Base-by-base conservation (phyloP, 83 land plant species). In the Diphasiastrum complanatum region DNA sequence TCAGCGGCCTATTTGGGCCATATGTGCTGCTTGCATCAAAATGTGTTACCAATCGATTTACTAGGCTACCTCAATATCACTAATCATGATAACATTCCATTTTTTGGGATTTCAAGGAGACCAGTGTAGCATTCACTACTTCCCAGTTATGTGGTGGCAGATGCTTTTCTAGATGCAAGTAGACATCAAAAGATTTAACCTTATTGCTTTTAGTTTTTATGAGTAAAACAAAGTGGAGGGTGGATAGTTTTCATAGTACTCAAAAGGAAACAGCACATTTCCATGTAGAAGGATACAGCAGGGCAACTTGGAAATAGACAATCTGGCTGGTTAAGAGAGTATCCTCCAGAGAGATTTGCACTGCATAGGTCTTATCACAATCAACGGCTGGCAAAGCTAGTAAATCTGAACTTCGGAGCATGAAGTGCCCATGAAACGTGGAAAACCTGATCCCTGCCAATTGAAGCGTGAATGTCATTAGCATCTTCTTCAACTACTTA, bases 311-410 rank as follows among this genome's bases (percentile, higher is more conserved):
- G 29, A 54, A 54, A 25, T 54, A 54, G 6, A 28, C 58, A 22
- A n/a, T 6, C n/a, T 54, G 36, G n/a, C 25, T 23, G 6, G 33
- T 22, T 5, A 54, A 25, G 33, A 54, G n/a, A 5, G 58, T 54
- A 6, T 54, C 58, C n/a, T 54, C 58, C 33, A 54, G 29, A 26
- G 36, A 5, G 29, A 54, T 25, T 33, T 54, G 58, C 29, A 54
- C 58, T 6, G 58, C n/a, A 25, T 25, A 54, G 29, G 58, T 25
- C 58, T 54, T 54, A 25, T 54, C 58, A 28, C 58, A 54, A 28
- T 54, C 58, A 4, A 54, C 58, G 34, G 58, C 58, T 11, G 58
- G 58, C 24, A 54, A 33, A 30, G 58, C 29, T 54, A 54, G 33
- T 28, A 54, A 30, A 25, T 54, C 58, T 6, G 58, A 54, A 33